Evolutionary conservation across 2,329 filamentous ascomycete genomes (phyloP).

Genomic region (Tolypocladium ovalisporum): DNA sequence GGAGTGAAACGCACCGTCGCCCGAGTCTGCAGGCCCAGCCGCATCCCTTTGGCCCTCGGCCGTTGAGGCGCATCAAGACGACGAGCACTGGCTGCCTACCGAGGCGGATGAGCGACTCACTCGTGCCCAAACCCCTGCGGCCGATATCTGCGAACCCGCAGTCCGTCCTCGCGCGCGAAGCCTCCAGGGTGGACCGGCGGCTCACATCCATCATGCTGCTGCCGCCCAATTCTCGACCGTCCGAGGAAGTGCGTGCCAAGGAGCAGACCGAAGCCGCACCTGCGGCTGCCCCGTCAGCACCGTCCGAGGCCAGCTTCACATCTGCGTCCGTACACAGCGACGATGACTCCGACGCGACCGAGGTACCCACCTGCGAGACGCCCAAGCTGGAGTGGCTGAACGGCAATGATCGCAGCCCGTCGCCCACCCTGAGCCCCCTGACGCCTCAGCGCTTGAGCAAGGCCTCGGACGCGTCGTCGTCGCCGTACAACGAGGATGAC

Average conservation of each 20-base stretch:
- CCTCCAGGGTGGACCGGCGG: neutral
- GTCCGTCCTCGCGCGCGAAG: neutral
- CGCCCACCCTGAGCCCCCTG: slow-evolving; percentile 5
- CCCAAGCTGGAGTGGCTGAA: slow-evolving; percentile 3
- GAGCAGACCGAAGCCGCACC: neutral
- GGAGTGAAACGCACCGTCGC: slow-evolving; percentile 2
- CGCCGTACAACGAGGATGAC: slow-evolving; percentile 22
- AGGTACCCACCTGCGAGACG: slow-evolving; percentile 6
- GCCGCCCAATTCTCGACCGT: slow-evolving; percentile 3
- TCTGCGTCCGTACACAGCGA: slow-evolving; percentile 13
- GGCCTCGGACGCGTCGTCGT: slow-evolving; percentile 12
- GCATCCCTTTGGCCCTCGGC: slow-evolving; percentile 6
- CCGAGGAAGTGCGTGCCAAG: slow-evolving; percentile 9
- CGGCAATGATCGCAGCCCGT: slow-evolving; percentile 1
- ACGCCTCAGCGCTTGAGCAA: neutral
- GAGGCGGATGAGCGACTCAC: neutral
- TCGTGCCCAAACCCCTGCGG: slow-evolving; percentile 5
- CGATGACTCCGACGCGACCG: slow-evolving; percentile 9
- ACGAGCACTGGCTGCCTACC: slow-evolving; percentile 9
- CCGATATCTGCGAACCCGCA: slow-evolving; percentile 13
- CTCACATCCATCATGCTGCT: neutral
- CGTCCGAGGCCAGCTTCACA: slow-evolving; percentile 13
- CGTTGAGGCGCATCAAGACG: slow-evolving; percentile 10
- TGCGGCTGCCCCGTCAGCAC: slow-evolving; percentile 1
- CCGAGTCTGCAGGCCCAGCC: slow-evolving; percentile 1